phyloP scores from a whole-genome alignment of 768 basidiomycete species.

The Crassisporium funariophilum region DNA sequence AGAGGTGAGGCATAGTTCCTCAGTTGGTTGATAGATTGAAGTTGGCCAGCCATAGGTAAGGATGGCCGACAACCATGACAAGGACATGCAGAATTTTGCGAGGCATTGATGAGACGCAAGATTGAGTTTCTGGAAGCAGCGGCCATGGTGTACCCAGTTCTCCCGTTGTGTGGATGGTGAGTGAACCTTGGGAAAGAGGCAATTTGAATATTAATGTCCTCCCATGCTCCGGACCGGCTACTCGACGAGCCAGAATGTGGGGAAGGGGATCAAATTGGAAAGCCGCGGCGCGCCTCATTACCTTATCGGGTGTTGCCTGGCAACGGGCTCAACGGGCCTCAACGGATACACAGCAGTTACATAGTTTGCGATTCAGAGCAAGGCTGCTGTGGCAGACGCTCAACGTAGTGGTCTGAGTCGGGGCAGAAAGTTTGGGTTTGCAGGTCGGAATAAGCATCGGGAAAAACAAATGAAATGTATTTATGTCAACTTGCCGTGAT shows the following conservation, averaged over 20 bases:
- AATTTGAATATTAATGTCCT: background rate
- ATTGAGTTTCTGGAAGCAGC: slow-evolving; percentile 63
- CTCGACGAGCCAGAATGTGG: slow-evolving; percentile 4
- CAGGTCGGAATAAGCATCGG: no score
- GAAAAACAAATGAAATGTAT: no score
- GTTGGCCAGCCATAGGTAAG: slow-evolving; percentile 42
- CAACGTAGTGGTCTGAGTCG: no score
- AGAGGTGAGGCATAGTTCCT: slow-evolving; percentile 80
- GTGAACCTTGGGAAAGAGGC: slow-evolving; percentile 13
- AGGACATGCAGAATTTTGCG: slow-evolving; percentile 75
- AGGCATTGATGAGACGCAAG: slow-evolving; percentile 72
- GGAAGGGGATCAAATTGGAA: background rate
- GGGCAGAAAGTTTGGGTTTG: no score
- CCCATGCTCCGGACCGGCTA: slow-evolving; percentile 14
- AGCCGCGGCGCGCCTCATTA: background rate
- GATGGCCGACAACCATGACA: slow-evolving; percentile 69
- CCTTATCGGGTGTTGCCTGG: no score
- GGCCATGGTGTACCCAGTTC: slow-evolving; percentile 47
- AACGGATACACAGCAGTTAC: no score
- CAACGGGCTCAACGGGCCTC: no score
- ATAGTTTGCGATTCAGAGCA: no score
- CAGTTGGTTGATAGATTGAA: slow-evolving; percentile 59
- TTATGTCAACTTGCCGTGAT: no score
- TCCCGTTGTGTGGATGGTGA: no score
- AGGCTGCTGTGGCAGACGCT: no score